These are phyloP conservation scores for Podaxis sp. DNA, from an alignment of 768 basidiomycete species.

Conservation along the genomic window DNA sequence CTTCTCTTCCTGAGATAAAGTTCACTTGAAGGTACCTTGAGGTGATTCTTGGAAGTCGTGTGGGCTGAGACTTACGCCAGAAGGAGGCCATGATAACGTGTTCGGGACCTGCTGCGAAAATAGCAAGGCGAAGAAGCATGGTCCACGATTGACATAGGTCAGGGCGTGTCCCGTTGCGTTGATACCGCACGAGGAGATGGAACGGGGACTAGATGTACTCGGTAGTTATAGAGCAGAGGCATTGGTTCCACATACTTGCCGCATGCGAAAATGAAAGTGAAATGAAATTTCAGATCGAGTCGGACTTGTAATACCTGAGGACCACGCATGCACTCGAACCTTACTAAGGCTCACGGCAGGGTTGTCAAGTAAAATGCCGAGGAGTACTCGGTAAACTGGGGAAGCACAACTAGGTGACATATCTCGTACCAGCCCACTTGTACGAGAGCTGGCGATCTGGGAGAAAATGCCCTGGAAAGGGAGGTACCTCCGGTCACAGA, in stretches of 20 bases:
- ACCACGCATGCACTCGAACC: neutral
- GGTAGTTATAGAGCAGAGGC: neutral
- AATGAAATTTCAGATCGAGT: slow-evolving; percentile 3
- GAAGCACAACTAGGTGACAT: neutral
- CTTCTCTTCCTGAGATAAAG: neutral
- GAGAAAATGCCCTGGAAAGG: slow-evolving; percentile 6
- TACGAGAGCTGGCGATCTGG: neutral
- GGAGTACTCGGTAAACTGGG: neutral
- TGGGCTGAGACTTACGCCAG: neutral
- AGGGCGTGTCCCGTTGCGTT: neutral
- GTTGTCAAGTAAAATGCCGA: neutral
- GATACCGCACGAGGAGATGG: neutral
- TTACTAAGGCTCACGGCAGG: neutral
- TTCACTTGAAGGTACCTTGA: neutral
- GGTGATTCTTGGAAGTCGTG: neutral
- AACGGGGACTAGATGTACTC: neutral
- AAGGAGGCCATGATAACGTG: neutral
- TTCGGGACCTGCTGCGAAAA: neutral
- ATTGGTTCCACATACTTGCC: neutral
- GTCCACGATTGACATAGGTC: too few relatives aligned
- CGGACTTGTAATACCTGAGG: neutral
- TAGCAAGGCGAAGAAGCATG: neutral
- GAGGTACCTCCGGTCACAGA: neutral
- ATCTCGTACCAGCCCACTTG: neutral
- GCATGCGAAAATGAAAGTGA: neutral